A percentile compares a stretch with the other conserved stretches of the same genome.
Evolutionary conservation across 345 rosid genomes (phyloP).

Genomic region (Nasturtium officinale): DNA sequence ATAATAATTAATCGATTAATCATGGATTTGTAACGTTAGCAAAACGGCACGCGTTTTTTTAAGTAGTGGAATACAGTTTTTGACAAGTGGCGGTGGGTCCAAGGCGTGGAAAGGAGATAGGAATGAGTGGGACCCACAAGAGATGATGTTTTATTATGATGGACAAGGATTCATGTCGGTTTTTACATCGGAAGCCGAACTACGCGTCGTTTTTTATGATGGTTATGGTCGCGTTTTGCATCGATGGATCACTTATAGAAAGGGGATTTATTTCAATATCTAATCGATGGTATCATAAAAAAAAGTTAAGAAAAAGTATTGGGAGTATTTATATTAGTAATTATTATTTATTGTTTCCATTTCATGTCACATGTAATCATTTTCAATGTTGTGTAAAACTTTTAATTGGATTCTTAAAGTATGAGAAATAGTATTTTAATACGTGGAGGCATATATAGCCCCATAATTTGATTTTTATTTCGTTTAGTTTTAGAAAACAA

Average conservation of each 20-base stretch:
- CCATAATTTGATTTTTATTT: background rate
- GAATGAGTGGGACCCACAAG: constrained; percentile 34
- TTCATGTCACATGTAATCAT: background rate
- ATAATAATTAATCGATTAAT: background rate
- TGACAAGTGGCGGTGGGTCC: constrained; percentile 88
- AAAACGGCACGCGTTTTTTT: background rate
- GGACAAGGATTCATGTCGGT: constrained; percentile 87
- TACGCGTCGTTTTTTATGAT: constrained; percentile 53
- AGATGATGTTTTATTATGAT: constrained; percentile 63
- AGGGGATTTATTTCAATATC: constrained; percentile 19
- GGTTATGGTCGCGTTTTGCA: constrained; percentile 58
- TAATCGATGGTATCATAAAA: background rate
- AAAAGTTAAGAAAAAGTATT: background rate
- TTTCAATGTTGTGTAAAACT: constrained; percentile 7
- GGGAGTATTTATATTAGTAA: constrained; percentile 7
- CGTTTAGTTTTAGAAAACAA: background rate
- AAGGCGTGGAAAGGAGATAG: constrained; percentile 80
- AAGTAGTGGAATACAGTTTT: constrained; percentile 56
- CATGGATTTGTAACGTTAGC: constrained; percentile 11
- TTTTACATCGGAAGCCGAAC: constrained; percentile 37
- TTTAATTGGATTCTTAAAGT: background rate
- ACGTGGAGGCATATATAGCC: background rate
- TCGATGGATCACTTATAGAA: constrained; percentile 47
- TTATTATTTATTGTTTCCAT: background rate
- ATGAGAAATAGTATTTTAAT: background rate